These are phyloP conservation scores for Coelastrella sp. DNA, from an alignment of 139 green algal species.

Conservation along the genomic window DNA sequence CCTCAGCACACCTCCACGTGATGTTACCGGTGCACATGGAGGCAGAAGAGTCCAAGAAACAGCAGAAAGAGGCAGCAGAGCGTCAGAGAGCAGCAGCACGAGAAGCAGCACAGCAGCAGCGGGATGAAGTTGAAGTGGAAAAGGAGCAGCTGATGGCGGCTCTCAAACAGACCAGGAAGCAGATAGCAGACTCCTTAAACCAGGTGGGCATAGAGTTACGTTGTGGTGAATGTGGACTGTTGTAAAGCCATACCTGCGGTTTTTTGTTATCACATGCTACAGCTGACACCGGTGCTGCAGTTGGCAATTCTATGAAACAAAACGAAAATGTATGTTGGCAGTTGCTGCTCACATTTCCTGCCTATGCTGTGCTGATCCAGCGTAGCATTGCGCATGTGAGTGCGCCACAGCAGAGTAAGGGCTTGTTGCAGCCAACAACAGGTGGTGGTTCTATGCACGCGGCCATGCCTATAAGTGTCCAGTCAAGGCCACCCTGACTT, in stretches of 20 bases:
- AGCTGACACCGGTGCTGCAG: too few species aligned
- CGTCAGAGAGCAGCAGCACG: not conserved
- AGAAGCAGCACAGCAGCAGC: slow-evolving; percentile 10
- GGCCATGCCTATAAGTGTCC: not conserved
- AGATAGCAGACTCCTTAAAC: slow-evolving; percentile 46
- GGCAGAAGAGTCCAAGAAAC: slow-evolving; percentile 27
- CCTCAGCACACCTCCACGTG: not conserved
- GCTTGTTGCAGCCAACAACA: too few species aligned
- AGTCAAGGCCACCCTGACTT: not conserved
- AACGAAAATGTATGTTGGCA: too few species aligned
- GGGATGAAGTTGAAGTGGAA: slow-evolving; percentile 43
- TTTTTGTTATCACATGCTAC: too few species aligned
- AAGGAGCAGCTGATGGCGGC: slow-evolving; percentile 36
- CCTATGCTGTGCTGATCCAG: too few species aligned
- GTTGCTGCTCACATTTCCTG: too few species aligned
- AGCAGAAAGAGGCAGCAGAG: slow-evolving; percentile 6
- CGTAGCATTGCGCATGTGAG: too few species aligned
- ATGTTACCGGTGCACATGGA: slow-evolving; percentile 32
- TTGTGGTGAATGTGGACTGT: not conserved
- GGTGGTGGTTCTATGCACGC: not conserved
- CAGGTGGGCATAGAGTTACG: slow-evolving; percentile 34
- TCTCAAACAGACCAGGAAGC: slow-evolving; percentile 48
- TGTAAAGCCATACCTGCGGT: not conserved
- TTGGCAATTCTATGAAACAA: too few species aligned
- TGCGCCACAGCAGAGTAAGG: too few species aligned